Conservation (phyloP, 805 yeast species). For the Ogataea chonburiensis region DNA sequence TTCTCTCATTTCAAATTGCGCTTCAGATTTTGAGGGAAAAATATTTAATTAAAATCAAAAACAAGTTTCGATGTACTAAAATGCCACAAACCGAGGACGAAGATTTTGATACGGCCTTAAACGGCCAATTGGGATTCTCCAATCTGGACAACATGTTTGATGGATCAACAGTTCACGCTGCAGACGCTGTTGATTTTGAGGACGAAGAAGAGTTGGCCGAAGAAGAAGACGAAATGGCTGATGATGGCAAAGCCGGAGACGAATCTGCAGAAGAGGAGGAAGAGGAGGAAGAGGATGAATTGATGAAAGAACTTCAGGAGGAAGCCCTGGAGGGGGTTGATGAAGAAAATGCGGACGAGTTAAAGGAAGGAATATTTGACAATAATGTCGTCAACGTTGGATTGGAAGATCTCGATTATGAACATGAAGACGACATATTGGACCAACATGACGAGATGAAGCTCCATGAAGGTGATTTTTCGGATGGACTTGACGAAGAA, state of each 20-base stretch:
- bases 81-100: constrained; percentile 25
- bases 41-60: neutral
- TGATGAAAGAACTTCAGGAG: constrained; percentile 37
- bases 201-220: constrained; percentile 95
- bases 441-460: constrained; percentile 25
- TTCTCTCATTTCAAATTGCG: neutral
- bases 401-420: constrained; percentile 32
- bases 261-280: constrained; percentile 41
- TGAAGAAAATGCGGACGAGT: constrained; percentile 30
- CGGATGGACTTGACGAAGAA: constrained; percentile 22
- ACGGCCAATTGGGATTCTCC: constrained; percentile 33
- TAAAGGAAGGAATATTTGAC: constrained; percentile 33
- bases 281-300: constrained; percentile 39
- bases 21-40: no score
- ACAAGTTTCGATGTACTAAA: constrained; percentile 7
- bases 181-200: constrained; percentile 90
- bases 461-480: constrained; percentile 11
- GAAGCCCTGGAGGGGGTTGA: constrained; percentile 39
- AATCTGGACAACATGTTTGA: constrained; percentile 36
- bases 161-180: constrained; percentile 72
- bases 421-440: constrained; percentile 24
- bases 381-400: constrained; percentile 35
- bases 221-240: constrained; percentile 53
- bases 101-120: constrained; percentile 34
- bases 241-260: constrained; percentile 32